phyloP scores from a whole-genome alignment of 2,329 filamentous ascomycete genomes.

The Fusarium anthophilum region DNA sequence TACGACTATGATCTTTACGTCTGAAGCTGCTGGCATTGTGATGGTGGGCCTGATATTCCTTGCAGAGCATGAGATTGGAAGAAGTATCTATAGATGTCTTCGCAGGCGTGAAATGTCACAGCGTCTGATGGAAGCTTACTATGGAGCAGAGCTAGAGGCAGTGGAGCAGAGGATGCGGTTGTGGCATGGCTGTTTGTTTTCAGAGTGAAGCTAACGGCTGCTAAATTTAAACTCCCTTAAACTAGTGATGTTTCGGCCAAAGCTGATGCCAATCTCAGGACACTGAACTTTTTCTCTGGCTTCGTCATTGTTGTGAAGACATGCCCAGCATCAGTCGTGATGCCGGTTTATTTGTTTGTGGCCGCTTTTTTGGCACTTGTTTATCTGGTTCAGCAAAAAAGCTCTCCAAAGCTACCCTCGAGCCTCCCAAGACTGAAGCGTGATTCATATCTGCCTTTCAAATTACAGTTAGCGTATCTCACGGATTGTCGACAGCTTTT shows the following conservation, averaged over 20 bases:
- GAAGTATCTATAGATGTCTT: slow-evolving; percentile 10
- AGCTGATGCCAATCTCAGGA: neutral
- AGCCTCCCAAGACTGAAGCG: neutral
- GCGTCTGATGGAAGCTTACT: neutral
- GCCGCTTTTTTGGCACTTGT: neutral
- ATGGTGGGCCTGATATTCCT: neutral
- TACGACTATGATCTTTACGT: slow-evolving; percentile 32
- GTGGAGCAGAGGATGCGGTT: neutral
- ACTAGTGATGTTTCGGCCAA: slow-evolving; percentile 4
- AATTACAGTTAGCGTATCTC: slow-evolving; percentile 37
- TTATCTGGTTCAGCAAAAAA: neutral
- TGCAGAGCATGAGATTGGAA: neutral
- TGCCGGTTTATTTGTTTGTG: slow-evolving; percentile 3
- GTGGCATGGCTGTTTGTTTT: neutral
- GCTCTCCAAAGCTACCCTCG: neutral
- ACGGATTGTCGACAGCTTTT: slow-evolving; percentile 45
- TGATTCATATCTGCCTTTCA: slow-evolving; percentile 7
- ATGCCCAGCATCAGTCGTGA: neutral
- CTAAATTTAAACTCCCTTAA: neutral
- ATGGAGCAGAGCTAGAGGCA: neutral
- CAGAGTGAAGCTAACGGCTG: neutral
- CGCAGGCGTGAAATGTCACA: neutral
- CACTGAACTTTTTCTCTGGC: neutral
- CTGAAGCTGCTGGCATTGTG: slow-evolving; percentile 4
- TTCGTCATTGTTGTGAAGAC: neutral